Evolutionary conservation across 2,329 filamentous ascomycete species (phyloP).

Genomic region (Xylariaceae sp.): DNA sequence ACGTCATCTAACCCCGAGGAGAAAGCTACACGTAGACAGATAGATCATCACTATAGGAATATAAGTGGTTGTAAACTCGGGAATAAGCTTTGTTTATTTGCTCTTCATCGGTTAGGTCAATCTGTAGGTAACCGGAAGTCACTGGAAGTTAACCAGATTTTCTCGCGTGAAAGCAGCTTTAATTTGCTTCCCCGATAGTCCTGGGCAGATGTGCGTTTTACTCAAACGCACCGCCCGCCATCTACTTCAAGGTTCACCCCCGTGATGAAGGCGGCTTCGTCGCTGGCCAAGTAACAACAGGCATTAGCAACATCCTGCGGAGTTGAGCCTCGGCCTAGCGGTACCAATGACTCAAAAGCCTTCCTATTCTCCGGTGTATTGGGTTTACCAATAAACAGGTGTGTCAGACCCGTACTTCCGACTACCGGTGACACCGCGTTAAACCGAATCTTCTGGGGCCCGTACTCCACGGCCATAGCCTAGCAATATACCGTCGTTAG

Average conservation of each 20-base stretch:
- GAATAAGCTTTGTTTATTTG: no score
- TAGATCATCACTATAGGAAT: no score
- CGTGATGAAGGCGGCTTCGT: conserved; percentile 73
- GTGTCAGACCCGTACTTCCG: conserved; percentile 64
- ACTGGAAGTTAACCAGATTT: background rate
- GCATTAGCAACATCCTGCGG: conserved; percentile 71
- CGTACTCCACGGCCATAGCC: conserved; percentile 71
- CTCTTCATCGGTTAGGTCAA: no score
- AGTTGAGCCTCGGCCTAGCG: conserved; percentile 57
- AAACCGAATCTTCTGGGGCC: conserved; percentile 70
- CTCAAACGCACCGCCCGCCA: conserved; percentile 36
- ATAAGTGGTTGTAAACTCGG: no score
- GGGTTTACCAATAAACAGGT: conserved; percentile 61
- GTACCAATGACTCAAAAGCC: conserved; percentile 56
- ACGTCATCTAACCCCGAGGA: background rate
- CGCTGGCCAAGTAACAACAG: conserved; percentile 69
- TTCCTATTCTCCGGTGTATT: conserved; percentile 64
- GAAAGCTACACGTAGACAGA: background rate
- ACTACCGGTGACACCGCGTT: conserved; percentile 72
- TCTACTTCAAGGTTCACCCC: conserved; percentile 69
- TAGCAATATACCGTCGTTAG: conserved; percentile 14
- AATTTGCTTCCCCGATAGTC: background rate
- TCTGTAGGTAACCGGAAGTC: no score
- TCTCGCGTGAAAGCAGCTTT: no score
- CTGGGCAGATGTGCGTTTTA: background rate